Base-by-base conservation (phyloP, 2,329 filamentous ascomycete species). In the Microthyrium microscopicum region DNA sequence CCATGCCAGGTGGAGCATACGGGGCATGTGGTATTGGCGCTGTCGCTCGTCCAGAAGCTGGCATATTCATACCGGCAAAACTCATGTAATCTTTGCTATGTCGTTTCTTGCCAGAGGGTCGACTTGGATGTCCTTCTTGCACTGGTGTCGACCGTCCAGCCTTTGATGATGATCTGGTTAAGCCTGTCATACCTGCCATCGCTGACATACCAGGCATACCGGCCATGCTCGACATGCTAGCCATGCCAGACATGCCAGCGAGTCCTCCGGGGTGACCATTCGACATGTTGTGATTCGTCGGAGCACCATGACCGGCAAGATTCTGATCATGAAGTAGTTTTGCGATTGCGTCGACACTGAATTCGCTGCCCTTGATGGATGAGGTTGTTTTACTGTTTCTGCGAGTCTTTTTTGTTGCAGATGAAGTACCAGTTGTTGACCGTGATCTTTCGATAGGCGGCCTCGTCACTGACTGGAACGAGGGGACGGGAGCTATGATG, bases 31-130 rank as follows among this genome's bases (percentile, higher is more conserved):
- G n/a, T n/a, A n/a, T n/a, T 6, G 34, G 34, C n/a, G 31, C 15
- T 16, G 28, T n/a, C 20, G 17, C 20, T 5, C 25, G 24, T 28
- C 33, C 26, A 12, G 18, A 20, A 6, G 20, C 19, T 11, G 20
- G 13, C 8, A 15, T 15, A 26, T n/a, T n/a, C n/a, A n/a, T n/a
- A n/a, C n/a, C n/a, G n/a, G n/a, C n/a, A n/a, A n/a, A n/a, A n/a
- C n/a, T n/a, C n/a, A 25, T 13, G 22, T 35, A 37, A 4, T 37
- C 35, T 33, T 29, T 37, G 9, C 35, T 37, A 19, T 37, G 29
- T n/a, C 35, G 16, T 12, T 26, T 31, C 29, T 37, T 37, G 7
- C 24, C 28, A 12, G 24, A 29, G 9, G 29, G 32, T 17, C 35
- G 13, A 22, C 22, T 19, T 11, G 30, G 20, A 22, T 26, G n/a